Conservation (phyloP, 1,284 basidiomycete species). For the Ganoderma multipileum region DNA sequence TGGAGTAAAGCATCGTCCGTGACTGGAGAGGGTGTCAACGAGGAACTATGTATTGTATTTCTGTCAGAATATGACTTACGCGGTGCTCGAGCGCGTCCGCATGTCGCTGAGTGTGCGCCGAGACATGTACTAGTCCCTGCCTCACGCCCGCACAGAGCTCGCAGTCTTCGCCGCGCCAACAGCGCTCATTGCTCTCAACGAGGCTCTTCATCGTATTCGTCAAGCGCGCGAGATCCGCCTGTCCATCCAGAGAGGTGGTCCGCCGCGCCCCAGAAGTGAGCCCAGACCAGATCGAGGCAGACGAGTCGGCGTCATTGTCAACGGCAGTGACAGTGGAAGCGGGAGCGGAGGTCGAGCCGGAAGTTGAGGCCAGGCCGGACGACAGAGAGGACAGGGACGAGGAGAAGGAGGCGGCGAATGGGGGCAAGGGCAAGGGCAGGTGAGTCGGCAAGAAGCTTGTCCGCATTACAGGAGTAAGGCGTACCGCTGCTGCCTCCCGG, state of each 20-base stretch:
- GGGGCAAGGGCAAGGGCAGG: conserved; percentile 53
- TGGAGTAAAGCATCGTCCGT: conserved; percentile 64
- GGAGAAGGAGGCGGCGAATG: conserved; percentile 39
- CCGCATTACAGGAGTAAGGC: conserved; percentile 68
- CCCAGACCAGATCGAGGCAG: conserved; percentile 37
- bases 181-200: conserved; percentile 76
- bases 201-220: conserved; percentile 85
- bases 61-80: conserved; percentile 53
- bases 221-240: conserved; percentile 84
- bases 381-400: conserved; percentile 42
- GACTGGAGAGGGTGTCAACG: conserved; percentile 49
- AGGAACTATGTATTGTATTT: conserved; percentile 7
- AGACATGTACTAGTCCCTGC: conserved; percentile 71
- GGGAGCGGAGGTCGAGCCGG: conserved; percentile 41
- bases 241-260: conserved; percentile 43
- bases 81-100: conserved; percentile 81
- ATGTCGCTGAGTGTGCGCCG: conserved; percentile 75
- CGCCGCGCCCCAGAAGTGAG: conserved; percentile 32
- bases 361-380: conserved; percentile 6
- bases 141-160: conserved; percentile 85
- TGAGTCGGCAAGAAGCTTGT: conserved; percentile 71
- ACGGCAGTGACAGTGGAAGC: conserved; percentile 37
- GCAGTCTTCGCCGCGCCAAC: conserved; percentile 83
- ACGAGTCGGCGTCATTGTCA: conserved; percentile 27
- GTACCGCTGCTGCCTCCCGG: conserved; percentile 88